phyloP scores from a whole-genome alignment of 2,329 filamentous ascomycete species.

The Parastagonospora avenae region DNA sequence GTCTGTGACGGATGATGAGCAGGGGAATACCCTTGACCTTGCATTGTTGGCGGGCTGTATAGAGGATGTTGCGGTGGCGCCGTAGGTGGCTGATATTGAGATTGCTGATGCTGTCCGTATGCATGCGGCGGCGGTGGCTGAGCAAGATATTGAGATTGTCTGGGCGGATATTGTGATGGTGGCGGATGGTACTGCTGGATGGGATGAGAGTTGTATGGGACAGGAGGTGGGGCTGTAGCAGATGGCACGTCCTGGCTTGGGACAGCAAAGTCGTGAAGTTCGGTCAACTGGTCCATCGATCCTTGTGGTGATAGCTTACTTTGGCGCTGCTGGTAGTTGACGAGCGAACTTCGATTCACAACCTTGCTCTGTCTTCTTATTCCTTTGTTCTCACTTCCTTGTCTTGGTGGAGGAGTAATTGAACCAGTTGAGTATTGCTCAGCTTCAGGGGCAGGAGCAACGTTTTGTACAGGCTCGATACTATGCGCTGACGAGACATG shows the following conservation, averaged over 20 bases:
- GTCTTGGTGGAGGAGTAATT: constrained; percentile 3
- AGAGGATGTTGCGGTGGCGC: constrained; percentile 2
- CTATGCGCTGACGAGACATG: too few relatives aligned
- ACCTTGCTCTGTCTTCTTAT: constrained; percentile 13
- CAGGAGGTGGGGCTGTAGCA: neutral
- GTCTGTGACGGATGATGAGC: constrained; percentile 2
- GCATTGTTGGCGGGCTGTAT: neutral
- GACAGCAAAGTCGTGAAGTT: constrained; percentile 7
- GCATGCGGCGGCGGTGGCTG: neutral
- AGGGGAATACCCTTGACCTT: constrained; percentile 1
- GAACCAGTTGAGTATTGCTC: constrained; percentile 3
- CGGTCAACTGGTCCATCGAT: constrained; percentile 3
- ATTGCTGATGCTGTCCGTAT: neutral
- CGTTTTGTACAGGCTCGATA: too few relatives aligned
- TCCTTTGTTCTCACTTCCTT: constrained; percentile 7
- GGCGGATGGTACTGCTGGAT: constrained; percentile 3
- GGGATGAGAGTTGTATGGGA: neutral
- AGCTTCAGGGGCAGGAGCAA: neutral
- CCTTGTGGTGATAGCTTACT: constrained; percentile 1
- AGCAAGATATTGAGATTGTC: neutral
- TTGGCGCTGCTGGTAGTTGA: constrained; percentile 18
- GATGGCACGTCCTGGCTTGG: neutral
- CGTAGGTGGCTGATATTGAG: constrained; percentile 6
- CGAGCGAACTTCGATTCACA: constrained; percentile 5
- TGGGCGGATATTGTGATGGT: neutral